Evolutionary conservation across 2,329 filamentous ascomycete species (phyloP).

Genomic region (Neofusicoccum cordaticola): DNA sequence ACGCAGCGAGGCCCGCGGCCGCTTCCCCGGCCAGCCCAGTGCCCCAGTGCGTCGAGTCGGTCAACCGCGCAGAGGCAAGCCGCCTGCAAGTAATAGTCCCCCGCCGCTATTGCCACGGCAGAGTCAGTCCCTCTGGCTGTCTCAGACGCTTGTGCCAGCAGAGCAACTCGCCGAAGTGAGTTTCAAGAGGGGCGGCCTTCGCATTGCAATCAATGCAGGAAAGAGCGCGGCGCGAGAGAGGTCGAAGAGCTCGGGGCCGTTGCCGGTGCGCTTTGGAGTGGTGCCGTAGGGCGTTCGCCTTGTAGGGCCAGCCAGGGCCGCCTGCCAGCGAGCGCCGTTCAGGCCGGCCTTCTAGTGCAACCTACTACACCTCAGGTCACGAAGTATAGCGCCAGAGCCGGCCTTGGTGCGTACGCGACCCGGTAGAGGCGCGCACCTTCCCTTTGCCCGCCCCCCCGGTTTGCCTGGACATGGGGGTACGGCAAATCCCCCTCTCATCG

Average conservation of each 20-base stretch:
- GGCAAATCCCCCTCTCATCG: background rate
- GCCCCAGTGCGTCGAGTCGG: background rate
- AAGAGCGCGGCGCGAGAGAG: background rate
- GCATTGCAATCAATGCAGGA: background rate
- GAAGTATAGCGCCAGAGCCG: background rate
- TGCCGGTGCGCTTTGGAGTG: background rate
- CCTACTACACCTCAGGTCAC: background rate
- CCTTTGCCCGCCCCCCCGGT: background rate
- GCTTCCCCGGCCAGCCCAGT: background rate
- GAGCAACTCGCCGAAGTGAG: background rate
- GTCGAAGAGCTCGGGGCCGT: background rate
- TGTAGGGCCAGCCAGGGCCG: background rate
- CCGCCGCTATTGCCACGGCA: background rate
- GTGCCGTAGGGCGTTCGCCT: background rate
- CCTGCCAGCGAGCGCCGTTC: background rate
- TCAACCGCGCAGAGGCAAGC: background rate
- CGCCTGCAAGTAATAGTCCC: background rate
- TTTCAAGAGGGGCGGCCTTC: background rate
- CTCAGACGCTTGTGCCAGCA: background rate
- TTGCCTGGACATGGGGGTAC: background rate
- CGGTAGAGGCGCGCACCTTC: background rate
- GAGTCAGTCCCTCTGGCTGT: background rate
- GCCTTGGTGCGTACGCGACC: background rate
- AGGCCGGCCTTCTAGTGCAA: background rate
- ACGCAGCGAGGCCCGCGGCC: background rate